Base-by-base conservation (phyloP, 2,329 filamentous ascomycete genomes). In the Lachnellula cervina region DNA sequence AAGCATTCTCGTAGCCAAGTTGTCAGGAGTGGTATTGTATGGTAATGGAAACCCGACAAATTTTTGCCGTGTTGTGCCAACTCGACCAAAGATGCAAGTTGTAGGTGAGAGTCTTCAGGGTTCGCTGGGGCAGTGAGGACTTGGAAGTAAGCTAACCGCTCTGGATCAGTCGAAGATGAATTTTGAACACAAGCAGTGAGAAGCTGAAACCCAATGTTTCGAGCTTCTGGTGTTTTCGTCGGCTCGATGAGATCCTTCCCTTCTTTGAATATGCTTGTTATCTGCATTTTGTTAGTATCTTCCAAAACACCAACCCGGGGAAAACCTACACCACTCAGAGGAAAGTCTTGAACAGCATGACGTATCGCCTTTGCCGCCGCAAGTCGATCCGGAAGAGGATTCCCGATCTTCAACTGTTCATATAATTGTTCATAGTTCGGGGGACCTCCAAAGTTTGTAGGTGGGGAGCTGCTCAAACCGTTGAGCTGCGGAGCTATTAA, bases 21-120 rank as follows among this genome's bases (percentile, higher is more conserved):
- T 4, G 80, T 84, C 40, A 88, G 69, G 8, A 88, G 70, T 1
- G 83, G 83, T 43, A 87, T 76, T 6, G 86, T 75, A 28, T 86
- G 81, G 67, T 87, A 87, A 62, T 87, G 83, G 62, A 88, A 88
- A 0, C 85, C 84, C 6, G 82, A 77, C 8, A 88, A 71, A 58
- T 84, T 76, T 49, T 83, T 83, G 23, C 84, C 85, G 53, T 79
- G 74, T 40, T 78, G 80, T 2, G 83, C 84, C 54, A 88, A 72
- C 52, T 85, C 80, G 32, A 81, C 76, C 19, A 88, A 74, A 16
- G 84, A 80, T 32, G 77, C 77, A n/a, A 88, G 78, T 68, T 87
- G 85, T 5, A 86, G 71, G 65, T 84, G 78, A 60, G 87, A 87
- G 66, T 88, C 85, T 38, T 86, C 81, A 1, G 79, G 74, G 58